These are phyloP conservation scores for Clitopilus passeckerianus DNA, from an alignment of 768 basidiomycete species.

Conservation along the genomic window DNA sequence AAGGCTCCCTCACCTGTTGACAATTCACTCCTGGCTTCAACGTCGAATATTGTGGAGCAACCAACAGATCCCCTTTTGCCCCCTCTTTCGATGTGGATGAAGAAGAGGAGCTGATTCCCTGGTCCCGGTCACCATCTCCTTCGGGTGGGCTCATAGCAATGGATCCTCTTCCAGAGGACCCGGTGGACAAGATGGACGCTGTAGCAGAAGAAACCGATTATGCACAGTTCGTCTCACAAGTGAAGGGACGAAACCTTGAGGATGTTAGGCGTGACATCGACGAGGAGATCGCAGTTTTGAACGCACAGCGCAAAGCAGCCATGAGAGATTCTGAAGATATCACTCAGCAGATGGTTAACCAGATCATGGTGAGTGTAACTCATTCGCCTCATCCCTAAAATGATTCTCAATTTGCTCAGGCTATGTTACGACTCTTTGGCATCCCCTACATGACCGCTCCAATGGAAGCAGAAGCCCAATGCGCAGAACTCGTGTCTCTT, in stretches of 20 bases:
- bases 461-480: conserved; percentile 99
- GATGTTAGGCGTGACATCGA: conserved; percentile 86
- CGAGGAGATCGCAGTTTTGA: conserved; percentile 78
- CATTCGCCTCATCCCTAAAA: neutral
- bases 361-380: conserved; percentile 54
- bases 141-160: conserved; percentile 7
- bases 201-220: conserved; percentile 84
- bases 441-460: conserved; percentile 98
- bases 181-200: conserved; percentile 80
- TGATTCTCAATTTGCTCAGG: conserved; percentile 34
- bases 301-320: conserved; percentile 81
- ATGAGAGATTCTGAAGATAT: conserved; percentile 95
- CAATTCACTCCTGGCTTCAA: neutral
- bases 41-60: neutral
- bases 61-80: conserved; percentile 12
- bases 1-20: neutral
- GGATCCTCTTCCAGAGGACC: conserved; percentile 42
- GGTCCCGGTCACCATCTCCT: conserved; percentile 32
- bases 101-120: conserved; percentile 16
- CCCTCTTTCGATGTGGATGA: conserved; percentile 9
- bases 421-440: conserved; percentile 88
- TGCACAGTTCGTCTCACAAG: conserved; percentile 86
- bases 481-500: conserved; percentile 82
- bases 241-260: conserved; percentile 82
- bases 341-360: conserved; percentile 90